Percentiles rank a stretch among this genome's conserved stretches.
These are phyloP conservation scores for Verbena officinalis DNA, from an alignment of 257 asterid species.

Conservation along the genomic window DNA sequence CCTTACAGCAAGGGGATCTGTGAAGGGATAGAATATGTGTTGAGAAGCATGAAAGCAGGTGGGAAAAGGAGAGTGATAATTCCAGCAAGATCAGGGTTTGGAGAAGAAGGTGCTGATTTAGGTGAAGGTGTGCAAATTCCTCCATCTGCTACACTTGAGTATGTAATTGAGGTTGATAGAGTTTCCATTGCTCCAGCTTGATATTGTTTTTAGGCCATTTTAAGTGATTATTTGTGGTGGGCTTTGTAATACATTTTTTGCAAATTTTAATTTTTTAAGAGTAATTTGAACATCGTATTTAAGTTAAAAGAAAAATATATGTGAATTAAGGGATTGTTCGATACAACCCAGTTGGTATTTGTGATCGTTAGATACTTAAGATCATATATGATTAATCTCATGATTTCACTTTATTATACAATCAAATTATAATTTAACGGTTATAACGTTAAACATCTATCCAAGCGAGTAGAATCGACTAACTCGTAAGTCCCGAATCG, in stretches of 20 bases:
- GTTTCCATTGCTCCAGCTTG: conserved; percentile 88
- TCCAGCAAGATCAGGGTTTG: conserved; percentile 73
- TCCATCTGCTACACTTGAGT: conserved; percentile 77
- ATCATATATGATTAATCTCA: too few relatives aligned
- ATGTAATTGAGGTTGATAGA: conserved; percentile 67
- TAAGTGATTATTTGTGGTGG: background rate
- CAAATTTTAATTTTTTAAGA: background rate
- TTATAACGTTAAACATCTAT: too few relatives aligned
- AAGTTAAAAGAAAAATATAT: background rate
- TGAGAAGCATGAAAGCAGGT: conserved; percentile 73
- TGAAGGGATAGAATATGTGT: conserved; percentile 73
- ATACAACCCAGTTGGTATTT: too few relatives aligned
- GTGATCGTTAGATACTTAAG: too few relatives aligned
- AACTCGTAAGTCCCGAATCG: too few relatives aligned
- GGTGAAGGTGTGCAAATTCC: conserved; percentile 74
- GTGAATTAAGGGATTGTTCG: too few relatives aligned
- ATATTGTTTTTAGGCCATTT: conserved; percentile 5
- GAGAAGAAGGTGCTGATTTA: conserved; percentile 86
- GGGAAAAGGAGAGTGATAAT: conserved; percentile 73
- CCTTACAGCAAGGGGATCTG: conserved; percentile 81
- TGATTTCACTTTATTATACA: too few relatives aligned
- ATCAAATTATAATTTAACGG: too few relatives aligned
- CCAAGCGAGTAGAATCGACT: too few relatives aligned
- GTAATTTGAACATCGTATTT: too few relatives aligned
- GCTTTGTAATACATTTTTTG: background rate